Percentiles rank a stretch among this genome's conserved stretches.
phyloP scores from a whole-genome alignment of 768 basidiomycete species.

The Suillus hirtellus region DNA sequence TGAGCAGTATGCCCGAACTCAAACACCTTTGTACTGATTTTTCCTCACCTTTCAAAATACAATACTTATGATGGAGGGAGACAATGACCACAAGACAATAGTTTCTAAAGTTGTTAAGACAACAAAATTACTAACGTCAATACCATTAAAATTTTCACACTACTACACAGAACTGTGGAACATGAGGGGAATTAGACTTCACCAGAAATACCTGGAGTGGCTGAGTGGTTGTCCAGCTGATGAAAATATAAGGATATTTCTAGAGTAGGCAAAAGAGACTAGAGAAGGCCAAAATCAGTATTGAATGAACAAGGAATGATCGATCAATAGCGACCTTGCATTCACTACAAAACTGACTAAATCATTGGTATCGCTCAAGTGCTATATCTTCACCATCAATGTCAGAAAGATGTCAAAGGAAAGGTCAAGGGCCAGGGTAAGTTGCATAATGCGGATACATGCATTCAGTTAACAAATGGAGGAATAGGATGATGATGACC shows the following conservation, averaged over 20 bases:
- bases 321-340: background rate
- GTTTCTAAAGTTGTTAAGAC: background rate
- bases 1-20: too few species aligned
- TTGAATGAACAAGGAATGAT: background rate
- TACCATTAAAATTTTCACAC: background rate
- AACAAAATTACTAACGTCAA: background rate
- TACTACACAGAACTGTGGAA: too few species aligned
- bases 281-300: too few species aligned
- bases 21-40: background rate
- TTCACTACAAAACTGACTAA: background rate
- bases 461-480: background rate
- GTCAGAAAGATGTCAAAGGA: background rate
- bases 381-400: background rate
- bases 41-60: background rate
- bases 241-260: too few species aligned
- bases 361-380: background rate
- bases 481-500: background rate
- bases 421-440: background rate
- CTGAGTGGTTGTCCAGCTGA: too few species aligned
- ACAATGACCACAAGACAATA: background rate
- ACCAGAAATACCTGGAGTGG: too few species aligned
- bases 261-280: too few species aligned
- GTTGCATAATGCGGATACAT: background rate
- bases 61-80: too few species aligned
- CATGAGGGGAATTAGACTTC: too few species aligned